Base-by-base conservation (phyloP, 768 basidiomycete genomes). In the Roridomyces roridus region DNA sequence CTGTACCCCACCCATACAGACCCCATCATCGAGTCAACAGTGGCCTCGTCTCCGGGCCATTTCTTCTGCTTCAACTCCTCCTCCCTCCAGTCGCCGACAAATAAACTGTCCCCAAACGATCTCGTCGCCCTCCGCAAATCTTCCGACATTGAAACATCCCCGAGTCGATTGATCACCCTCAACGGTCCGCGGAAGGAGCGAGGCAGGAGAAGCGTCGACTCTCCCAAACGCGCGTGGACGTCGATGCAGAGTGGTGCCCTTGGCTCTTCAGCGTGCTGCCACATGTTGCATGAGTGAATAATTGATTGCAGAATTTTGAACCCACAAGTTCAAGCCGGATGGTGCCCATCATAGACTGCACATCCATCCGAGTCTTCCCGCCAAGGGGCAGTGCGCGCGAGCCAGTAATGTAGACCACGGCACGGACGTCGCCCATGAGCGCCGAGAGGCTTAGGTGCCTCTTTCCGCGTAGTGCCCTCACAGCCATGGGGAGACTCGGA, bases 141-240 rank as follows among this genome's bases (percentile, higher is more conserved):
- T 2, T 24, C 7, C 3, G 61, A 63, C 17, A 63, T 34, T 7
- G 25, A 21, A 18, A 50, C 44, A 15, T 63, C 61, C 9, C 61
- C 57, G n/a, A 59, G 49, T 2, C 24, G 35, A 8, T 25, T 37
- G 6, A 41, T 55, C 15, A 59, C 40, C 34, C 28, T 39, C 35
- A 62, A 29, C 1, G 51, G 51, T 20, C 61, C 61, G 18, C 61
- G 61, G 48, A 62, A 62, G 10, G 61, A 62, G 15, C 61, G 56
- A 29, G 61, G 61, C 2, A 63, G 35, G 7, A 46, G 23, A 7
- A 63, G 26, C n/a, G 5, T 55, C 14, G 42, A 39, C n/a, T 51
- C 52, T 17, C 57, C 61, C 34, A 63, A 7, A n/a, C 46, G 51
- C 8, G 52, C 36, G n/a, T 41, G 42, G 10, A 52, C 41, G 35